These are phyloP conservation scores for Globisporangium emineosum DNA, from an alignment of 352 stramenopile species.

Conservation along the genomic window DNA sequence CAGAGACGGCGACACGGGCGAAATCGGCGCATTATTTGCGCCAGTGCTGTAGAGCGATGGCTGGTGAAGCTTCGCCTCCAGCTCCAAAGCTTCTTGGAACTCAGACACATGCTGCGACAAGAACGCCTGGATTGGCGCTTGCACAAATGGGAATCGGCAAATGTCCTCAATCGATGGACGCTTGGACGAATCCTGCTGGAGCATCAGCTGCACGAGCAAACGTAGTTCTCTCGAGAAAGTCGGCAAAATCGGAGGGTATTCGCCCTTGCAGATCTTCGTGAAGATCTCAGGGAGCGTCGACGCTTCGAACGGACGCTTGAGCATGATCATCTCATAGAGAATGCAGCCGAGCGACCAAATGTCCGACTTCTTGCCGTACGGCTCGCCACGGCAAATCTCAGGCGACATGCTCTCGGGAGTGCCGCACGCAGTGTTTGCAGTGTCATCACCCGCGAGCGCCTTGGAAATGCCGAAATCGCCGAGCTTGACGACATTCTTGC, in stretches of 20 bases:
- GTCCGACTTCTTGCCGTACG: slow-evolving; percentile 88
- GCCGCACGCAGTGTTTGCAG: slow-evolving; percentile 77
- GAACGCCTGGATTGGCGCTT: slow-evolving; percentile 82
- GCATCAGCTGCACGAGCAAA: slow-evolving; percentile 84
- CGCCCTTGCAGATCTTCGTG: slow-evolving; percentile 86
- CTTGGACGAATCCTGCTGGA: slow-evolving; percentile 84
- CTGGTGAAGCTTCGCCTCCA: slow-evolving; percentile 86
- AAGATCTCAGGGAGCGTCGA: slow-evolving; percentile 83
- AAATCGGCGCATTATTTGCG: slow-evolving; percentile 26
- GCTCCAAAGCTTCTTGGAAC: slow-evolving; percentile 82
- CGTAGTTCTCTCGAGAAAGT: slow-evolving; percentile 79
- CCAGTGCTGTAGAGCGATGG: slow-evolving; percentile 59
- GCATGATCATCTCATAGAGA: slow-evolving; percentile 90
- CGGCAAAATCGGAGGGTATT: slow-evolving; percentile 77
- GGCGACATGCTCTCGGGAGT: slow-evolving; percentile 89
- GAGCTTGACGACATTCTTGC: slow-evolving; percentile 86
- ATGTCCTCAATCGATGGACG: slow-evolving; percentile 88
- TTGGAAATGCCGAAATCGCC: slow-evolving; percentile 90
- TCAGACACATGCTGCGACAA: slow-evolving; percentile 82
- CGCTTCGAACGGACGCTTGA: slow-evolving; percentile 81
- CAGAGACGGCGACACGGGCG: slow-evolving; percentile 37
- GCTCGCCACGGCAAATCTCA: slow-evolving; percentile 84
- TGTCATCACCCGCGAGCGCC: slow-evolving; percentile 72
- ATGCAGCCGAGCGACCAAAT: slow-evolving; percentile 90
- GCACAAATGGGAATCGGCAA: slow-evolving; percentile 84